Evolutionary conservation across 2,329 filamentous ascomycete species (phyloP), one percentile per base, ranked within the genome.

Genomic region (Ceratocystis colombiana): DNA sequence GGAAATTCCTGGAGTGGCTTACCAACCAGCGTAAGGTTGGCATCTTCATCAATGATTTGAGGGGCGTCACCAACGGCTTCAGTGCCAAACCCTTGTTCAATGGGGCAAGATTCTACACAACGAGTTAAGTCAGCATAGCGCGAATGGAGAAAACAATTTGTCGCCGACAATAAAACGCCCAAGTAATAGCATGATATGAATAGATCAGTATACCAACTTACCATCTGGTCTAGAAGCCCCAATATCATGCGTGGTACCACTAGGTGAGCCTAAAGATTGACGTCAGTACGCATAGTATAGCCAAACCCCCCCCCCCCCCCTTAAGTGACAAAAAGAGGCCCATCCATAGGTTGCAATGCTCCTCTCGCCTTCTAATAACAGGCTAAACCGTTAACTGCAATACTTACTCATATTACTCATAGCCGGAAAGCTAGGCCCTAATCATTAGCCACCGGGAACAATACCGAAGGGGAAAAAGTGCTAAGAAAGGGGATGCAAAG

Each of bases 151-250:
- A 37, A 59, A 25, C 50, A 10, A 48, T n/a, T 53, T 15, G 22
- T 30, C 5, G 20, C 25, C 17, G 55, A 7, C 25, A 59, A 59
- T 6, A 33, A 37, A 37, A 15, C 5, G 5, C 28, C 3, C 10
- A n/a, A 37, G 7, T 17, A 37, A 59, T 5, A 37, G 25, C 28
- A 59, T 22, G 3, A 25, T 25, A 7, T 37, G 7, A 7, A 20
- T 15, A 37, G 12, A 37, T 59, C 28, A 59, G 8, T 20, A 37
- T 37, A 61, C 65, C 61, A 66, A 63, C 61, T 62, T 61, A 66
- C 59, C 65, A 17, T 33, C 25, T 17, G 6, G 55, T 30, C 28
- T 33, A 8, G 12, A 10, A 20, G 5, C 28, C 15, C n/a, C 28
- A n/a, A 8, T 5, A n/a, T 17, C 7, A 20, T 59, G 55, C 28